phyloP scores from a whole-genome alignment of 1,284 basidiomycete species.

The Wolfiporia cocos region DNA sequence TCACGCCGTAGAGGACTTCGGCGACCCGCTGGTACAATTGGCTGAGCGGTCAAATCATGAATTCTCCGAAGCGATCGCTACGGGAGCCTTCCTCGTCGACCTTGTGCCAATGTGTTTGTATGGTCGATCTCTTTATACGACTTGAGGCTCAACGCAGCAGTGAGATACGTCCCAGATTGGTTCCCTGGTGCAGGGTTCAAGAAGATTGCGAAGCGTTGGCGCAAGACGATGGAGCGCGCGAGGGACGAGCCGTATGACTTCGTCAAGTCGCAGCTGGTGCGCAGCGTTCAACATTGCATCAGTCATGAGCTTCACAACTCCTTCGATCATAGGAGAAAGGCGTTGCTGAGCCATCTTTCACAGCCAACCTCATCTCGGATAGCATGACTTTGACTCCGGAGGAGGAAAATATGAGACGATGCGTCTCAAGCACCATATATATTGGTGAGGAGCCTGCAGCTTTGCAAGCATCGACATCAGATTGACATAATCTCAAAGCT shows the following conservation, averaged over 20 bases:
- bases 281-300: not conserved
- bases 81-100: conserved; percentile 21
- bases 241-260: not conserved
- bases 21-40: conserved; percentile 1
- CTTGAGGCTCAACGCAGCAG: not conserved
- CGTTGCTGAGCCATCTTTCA: not conserved
- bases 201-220: conserved; percentile 3
- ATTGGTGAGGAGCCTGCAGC: not conserved
- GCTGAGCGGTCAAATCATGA: not conserved
- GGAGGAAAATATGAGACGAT: not conserved
- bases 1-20: not conserved
- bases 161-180: conserved; percentile 9
- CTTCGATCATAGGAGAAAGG: not conserved
- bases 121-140: not conserved
- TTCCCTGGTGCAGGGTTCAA: conserved; percentile 11
- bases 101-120: conserved; percentile 5
- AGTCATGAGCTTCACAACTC: not conserved
- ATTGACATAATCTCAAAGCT: not conserved
- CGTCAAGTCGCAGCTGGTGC: conserved; percentile 3
- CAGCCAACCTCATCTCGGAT: not conserved
- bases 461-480: not conserved
- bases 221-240: not conserved
- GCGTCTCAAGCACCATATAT: not conserved
- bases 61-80: not conserved
- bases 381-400: not conserved